Evolutionary conservation across 139 green algal species (phyloP), one percentile per base, ranked within the genome.

Genomic region (Haematococcus sp.): DNA sequence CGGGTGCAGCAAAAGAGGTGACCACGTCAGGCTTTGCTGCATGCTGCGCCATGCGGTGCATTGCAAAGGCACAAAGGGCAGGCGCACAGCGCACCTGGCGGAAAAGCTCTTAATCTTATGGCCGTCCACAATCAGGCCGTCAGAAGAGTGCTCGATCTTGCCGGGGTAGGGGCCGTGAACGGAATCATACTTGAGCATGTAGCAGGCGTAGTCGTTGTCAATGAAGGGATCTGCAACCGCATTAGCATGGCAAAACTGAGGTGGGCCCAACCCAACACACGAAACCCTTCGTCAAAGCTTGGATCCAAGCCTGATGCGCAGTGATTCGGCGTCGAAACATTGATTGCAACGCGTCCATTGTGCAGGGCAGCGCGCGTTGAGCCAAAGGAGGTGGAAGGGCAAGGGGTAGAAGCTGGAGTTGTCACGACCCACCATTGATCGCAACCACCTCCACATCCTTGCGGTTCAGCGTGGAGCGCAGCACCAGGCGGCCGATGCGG

Each of bases 101-200:
- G 49, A 11, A 56, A 58, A 69, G 35, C 56, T 35, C 35, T 69
- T 69, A 35, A 76, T 63, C 28, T 28, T 5, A 4, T 56, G 19
- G 52, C 68, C 68, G 32, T 74, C 52, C 13, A 74, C 28, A 31
- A 46, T 66, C 13, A 74, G 32, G 32, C 52, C 33, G 32, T 63
- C 32, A 1, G 27, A 32, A 19, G 34, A n/a, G 16, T n/a, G 4
- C 40, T 76, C 19, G 2, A 76, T 19, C 30, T 52, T 65, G 31
- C 30, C 28, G n/a, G 32, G 32, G 7, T 46, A 52, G 2, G 46
- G 22, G 40, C 75, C 89, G 81, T 97, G 94, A 27, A 94, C 85
- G 19, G 81, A 86, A 85, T 98, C 94, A 78, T 98, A 98, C 83
- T 93, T 90, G 63, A 93, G 84, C 92, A 96, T 97, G 84, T 95